Percentiles rank a stretch among this genome's conserved stretches.
These are phyloP conservation scores for Gossypium turneri DNA, from an alignment of 345 rosid species.

Conservation along the genomic window DNA sequence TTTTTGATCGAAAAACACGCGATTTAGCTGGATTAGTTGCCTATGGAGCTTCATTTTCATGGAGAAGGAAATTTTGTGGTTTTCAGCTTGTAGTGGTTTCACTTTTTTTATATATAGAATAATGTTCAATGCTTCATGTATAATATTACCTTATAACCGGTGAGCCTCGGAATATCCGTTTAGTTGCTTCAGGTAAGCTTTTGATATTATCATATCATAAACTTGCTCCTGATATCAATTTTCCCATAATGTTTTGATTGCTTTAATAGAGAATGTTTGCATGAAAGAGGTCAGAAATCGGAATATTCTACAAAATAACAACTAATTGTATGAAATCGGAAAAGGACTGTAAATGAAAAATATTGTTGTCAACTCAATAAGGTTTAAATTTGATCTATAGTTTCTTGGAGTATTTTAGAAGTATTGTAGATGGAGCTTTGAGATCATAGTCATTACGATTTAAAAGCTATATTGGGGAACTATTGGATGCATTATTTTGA, in stretches of 20 bases:
- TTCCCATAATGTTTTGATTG: background rate
- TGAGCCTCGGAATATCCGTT: background rate
- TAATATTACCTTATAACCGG: background rate
- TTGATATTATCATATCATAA: background rate
- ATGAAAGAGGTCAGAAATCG: background rate
- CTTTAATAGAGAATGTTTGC: background rate
- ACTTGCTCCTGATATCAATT: background rate
- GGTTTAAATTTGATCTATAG: background rate
- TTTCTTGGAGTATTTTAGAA: background rate
- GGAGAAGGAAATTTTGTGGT: background rate
- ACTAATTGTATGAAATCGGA: background rate
- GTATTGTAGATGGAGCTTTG: background rate
- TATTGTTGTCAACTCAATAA: background rate
- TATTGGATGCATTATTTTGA: background rate
- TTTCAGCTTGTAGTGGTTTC: background rate
- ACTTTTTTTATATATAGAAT: background rate
- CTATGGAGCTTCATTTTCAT: too few species aligned
- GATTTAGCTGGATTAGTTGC: background rate
- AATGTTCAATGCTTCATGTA: background rate
- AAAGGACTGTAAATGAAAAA: background rate
- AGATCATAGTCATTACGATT: background rate
- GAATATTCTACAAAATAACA: background rate
- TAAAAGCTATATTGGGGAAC: background rate
- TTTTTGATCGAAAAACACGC: background rate
- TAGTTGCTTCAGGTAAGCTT: background rate